These are phyloP conservation scores for Pichia nakasei DNA, from an alignment of 805 yeast species.

Conservation along the genomic window DNA sequence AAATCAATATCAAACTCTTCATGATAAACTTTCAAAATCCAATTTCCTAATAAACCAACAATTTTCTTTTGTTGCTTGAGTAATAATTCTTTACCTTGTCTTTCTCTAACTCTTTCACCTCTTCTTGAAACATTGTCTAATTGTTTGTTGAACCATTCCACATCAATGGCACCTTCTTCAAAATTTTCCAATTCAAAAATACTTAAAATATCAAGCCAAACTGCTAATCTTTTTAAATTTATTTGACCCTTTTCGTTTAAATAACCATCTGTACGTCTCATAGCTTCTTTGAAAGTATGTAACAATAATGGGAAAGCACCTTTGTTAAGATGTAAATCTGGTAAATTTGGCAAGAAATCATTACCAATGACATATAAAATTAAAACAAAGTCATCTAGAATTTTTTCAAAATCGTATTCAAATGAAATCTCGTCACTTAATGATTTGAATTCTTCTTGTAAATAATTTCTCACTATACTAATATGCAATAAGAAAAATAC, in stretches of 20 bases:
- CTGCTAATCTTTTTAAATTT: constrained; percentile 59
- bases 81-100: constrained; percentile 55
- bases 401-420: constrained; percentile 75
- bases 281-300: constrained; percentile 76
- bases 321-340: constrained; percentile 85
- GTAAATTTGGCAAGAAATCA: constrained; percentile 94
- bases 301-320: constrained; percentile 94
- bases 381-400: constrained; percentile 86
- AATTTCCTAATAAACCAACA: constrained; percentile 47
- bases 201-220: constrained; percentile 70
- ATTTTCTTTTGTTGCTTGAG: constrained; percentile 68
- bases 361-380: constrained; percentile 94
- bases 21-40: constrained; percentile 31
- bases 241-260: constrained; percentile 77
- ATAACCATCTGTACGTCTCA: constrained; percentile 71
- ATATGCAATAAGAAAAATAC: constrained; percentile 77
- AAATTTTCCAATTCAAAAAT: constrained; percentile 79
- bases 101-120: constrained; percentile 61
- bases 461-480: constrained; percentile 81
- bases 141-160: constrained; percentile 85
- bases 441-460: constrained; percentile 75
- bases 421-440: constrained; percentile 56
- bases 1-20: constrained; percentile 27
- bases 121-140: constrained; percentile 68
- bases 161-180: constrained; percentile 75